Conservation (phyloP, 306 rosid genomes). For the Dalbergia oliveri region DNA sequence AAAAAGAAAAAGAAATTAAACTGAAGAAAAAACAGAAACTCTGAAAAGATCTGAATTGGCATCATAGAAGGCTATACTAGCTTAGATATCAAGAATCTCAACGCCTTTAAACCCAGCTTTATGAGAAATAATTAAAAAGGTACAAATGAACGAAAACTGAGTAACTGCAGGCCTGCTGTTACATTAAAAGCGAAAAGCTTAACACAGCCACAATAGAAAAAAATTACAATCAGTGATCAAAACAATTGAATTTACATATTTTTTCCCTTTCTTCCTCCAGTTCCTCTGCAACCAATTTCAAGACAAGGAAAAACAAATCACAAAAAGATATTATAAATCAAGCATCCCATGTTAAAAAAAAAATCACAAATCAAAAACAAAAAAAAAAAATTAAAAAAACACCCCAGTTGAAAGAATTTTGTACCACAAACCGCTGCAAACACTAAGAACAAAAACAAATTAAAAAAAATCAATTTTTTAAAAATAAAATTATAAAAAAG, state of each 20-base stretch:
- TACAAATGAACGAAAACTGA: slow-evolving; percentile 36
- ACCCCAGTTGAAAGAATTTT: background rate
- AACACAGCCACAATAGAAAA: background rate
- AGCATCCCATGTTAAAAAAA: background rate
- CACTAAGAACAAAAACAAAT: background rate
- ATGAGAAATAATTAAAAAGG: slow-evolving; percentile 43
- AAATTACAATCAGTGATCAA: background rate
- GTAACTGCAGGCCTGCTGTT: slow-evolving; percentile 44
- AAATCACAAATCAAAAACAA: background rate
- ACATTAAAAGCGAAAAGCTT: slow-evolving; percentile 56
- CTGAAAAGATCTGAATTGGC: slow-evolving; percentile 6
- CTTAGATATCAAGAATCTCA: slow-evolving; percentile 28
- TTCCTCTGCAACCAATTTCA: slow-evolving; percentile 36
- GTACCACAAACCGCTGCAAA: background rate
- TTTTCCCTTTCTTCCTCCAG: background rate
- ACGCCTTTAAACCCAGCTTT: slow-evolving; percentile 35
- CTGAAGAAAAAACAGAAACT: background rate
- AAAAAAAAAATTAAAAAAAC: too few species aligned
- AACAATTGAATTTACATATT: slow-evolving; percentile 6
- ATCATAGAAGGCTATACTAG: slow-evolving; percentile 7
- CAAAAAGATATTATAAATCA: background rate
- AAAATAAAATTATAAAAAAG: background rate
- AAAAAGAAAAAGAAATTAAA: background rate
- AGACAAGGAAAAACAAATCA: background rate
- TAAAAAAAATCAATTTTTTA: background rate